Evolutionary conservation across 148 eudicot species (phyloP), one percentile per base, ranked within the genome.

Genomic region (Persicaria tinctoria): DNA sequence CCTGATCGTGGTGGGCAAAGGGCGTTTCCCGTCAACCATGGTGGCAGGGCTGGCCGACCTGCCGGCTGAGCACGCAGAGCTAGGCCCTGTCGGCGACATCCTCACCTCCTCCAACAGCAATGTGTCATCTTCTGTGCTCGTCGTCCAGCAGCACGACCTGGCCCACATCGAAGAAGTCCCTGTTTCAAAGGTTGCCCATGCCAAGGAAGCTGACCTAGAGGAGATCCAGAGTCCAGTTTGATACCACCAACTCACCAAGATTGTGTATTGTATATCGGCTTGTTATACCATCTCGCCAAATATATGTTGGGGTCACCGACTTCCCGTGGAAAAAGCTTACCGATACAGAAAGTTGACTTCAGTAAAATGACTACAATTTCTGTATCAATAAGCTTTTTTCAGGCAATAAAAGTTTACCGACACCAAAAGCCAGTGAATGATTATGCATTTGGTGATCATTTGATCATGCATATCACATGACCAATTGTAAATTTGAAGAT

Each of bases 1-100:
- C 62, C 82, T 85, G 1, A 79, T 83, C 0, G 80, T 83, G 4
- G 86, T 85, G 12, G 86, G 88, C 27, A 85, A 83, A 75, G 88
- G 84, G 38, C 78, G 88, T 13, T 85, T 83, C 63, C 88, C 88
- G 3, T 76, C 83, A 0, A 50, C 73, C 27, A 83, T 83, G 79
- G 88, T 80, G 44, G 84, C 86, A 2, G 84, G 71, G 72, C 59
- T 83, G 17, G 82, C 80, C 6, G 81, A 79, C 27, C 79, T 80
- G n/a, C 79, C 70, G 4, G 79, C 84, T 0, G 88, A 85, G 70
- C 84, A 81, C 17, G 76, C 81, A 1, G 84, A 83, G 59, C 44
- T 83, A 27, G 88, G 86, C 12, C 84, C 84, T 1, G 76, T 83
- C 0, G 86, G 86, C 4, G 86, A 81, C 77, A 78, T 83, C 71